Evolutionary conservation across 768 basidiomycete species (phyloP).

Genomic region (Termitomyces sp.): DNA sequence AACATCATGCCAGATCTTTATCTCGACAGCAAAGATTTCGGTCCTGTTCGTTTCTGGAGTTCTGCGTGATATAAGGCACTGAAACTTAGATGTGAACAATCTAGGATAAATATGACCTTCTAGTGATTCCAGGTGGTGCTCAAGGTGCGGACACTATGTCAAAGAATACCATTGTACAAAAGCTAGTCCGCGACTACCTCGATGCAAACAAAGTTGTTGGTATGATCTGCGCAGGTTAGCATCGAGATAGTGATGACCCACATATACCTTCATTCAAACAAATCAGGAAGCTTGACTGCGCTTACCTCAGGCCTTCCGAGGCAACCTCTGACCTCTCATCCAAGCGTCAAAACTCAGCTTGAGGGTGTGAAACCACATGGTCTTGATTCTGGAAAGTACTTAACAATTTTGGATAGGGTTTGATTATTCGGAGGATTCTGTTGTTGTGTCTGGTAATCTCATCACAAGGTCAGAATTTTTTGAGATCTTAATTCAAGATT

Average conservation of each 20-base stretch:
- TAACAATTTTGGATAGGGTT: constrained; percentile 41
- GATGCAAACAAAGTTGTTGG: constrained; percentile 55
- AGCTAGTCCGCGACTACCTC: constrained; percentile 55
- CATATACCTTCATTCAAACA: neutral
- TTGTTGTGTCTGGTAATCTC: constrained; percentile 67
- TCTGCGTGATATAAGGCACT: neutral
- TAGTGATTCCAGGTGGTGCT: constrained; percentile 76
- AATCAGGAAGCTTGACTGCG: constrained; percentile 64
- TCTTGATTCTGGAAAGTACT: neutral
- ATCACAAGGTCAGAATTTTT: constrained; percentile 59
- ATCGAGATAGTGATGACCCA: neutral
- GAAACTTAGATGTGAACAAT: neutral
- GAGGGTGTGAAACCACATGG: constrained; percentile 34
- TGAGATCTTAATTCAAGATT: neutral
- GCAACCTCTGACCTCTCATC: constrained; percentile 76
- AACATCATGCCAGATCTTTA: constrained; percentile 64
- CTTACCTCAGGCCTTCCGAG: constrained; percentile 52
- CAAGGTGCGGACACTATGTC: constrained; percentile 76
- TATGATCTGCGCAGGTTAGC: constrained; percentile 81
- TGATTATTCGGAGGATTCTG: constrained; percentile 68
- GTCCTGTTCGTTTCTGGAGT: constrained; percentile 36
- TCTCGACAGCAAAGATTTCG: constrained; percentile 38
- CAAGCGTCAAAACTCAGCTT: constrained; percentile 59
- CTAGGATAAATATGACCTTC: constrained; percentile 60
- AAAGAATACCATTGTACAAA: constrained; percentile 51